Evolutionary conservation across 495 filamentous ascomycete genomes (phyloP).

Genomic region (Podospora fimiseda): DNA sequence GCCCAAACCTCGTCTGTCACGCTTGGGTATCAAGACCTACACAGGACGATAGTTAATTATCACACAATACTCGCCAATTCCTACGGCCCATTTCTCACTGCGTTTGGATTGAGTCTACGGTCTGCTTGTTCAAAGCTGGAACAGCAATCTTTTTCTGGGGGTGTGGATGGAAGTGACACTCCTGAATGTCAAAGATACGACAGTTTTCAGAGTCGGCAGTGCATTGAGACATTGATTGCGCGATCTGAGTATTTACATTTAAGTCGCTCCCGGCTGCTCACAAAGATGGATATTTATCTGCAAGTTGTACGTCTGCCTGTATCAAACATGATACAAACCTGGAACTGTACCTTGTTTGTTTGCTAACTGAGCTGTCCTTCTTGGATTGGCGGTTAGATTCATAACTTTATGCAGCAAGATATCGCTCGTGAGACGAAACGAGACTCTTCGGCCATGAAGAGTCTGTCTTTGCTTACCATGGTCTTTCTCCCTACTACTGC

Average conservation of each 20-base stretch:
- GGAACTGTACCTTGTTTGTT: too few species aligned
- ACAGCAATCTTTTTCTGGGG: background rate
- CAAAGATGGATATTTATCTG: background rate
- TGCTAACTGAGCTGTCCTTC: too few species aligned
- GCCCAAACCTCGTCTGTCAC: background rate
- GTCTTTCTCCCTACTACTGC: background rate
- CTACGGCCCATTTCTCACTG: background rate
- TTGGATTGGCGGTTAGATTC: too few species aligned
- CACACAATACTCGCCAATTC: background rate
- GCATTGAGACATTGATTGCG: background rate
- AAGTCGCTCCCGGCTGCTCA: background rate
- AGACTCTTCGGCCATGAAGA: background rate
- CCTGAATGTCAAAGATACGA: too few species aligned
- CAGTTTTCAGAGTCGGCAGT: background rate
- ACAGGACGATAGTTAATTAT: background rate
- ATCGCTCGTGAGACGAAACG: background rate
- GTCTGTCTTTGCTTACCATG: background rate
- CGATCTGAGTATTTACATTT: background rate
- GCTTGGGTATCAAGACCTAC: background rate
- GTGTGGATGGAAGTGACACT: too few species aligned
- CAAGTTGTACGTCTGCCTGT: background rate
- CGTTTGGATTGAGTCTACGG: background rate
- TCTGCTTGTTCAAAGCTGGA: background rate
- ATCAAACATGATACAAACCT: background rate
- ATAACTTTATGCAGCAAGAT: slow-evolving; percentile 1